phyloP scores from a whole-genome alignment of 139 green algal species.

The Haematococcus lacustris region DNA sequence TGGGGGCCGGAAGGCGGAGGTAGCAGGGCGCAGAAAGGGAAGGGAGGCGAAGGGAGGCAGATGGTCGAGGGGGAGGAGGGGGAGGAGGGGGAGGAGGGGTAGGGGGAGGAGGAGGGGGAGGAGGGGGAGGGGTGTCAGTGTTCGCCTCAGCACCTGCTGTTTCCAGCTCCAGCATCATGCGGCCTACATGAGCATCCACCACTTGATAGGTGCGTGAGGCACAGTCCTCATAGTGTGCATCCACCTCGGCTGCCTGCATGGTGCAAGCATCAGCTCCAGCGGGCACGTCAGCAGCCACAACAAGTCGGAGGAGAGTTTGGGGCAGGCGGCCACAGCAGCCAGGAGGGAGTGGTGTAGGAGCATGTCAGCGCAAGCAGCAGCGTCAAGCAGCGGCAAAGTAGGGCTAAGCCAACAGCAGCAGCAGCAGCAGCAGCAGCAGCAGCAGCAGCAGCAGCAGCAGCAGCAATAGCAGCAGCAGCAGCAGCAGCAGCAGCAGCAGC shows the following conservation, averaged over 20 bases:
- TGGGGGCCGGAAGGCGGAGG: neutral
- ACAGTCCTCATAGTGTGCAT: slow-evolving; percentile 15
- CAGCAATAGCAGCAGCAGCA: neutral
- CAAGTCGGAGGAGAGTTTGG: neutral
- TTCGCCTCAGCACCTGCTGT: slow-evolving; percentile 22
- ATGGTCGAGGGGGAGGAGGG: too few species aligned
- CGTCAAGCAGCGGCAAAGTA: neutral
- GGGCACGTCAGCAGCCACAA: neutral
- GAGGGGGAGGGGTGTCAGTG: too few species aligned
- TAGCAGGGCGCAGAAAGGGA: neutral
- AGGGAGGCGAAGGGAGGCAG: too few species aligned
- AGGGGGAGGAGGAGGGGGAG: too few species aligned
- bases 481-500: neutral
- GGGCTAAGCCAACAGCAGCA: neutral
- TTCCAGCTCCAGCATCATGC: slow-evolving; percentile 64
- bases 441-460: neutral
- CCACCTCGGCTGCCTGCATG: slow-evolving; percentile 1
- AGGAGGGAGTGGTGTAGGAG: too few species aligned
- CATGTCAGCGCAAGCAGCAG: neutral
- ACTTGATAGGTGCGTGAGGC: slow-evolving; percentile 15
- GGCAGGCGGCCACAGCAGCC: too few species aligned
- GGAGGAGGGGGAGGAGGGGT: too few species aligned
- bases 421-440: neutral
- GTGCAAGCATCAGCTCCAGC: neutral
- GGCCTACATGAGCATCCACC: slow-evolving; percentile 26